Base-by-base conservation (phyloP, 257 asterid genomes). In the Fraxinus excelsior region DNA sequence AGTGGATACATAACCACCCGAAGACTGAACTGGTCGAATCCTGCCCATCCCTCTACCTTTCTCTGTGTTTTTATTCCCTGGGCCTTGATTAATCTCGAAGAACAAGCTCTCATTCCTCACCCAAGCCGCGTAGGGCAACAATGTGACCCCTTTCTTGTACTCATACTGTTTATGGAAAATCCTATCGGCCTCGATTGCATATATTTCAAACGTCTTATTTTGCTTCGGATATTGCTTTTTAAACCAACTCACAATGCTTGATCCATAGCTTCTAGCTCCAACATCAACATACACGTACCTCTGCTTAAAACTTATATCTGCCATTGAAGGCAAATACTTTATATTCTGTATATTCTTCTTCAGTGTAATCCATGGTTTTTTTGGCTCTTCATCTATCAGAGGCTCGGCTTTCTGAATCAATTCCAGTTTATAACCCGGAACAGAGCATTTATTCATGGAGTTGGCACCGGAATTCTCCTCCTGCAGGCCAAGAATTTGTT, bases 171-270 rank as follows among this genome's bases (percentile, higher is more conserved):
- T 65, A 73, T 85, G 86, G 73, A 89, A 89, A 21, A 80, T 40
- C 35, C 62, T 68, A 38, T 89, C 90, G 1, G 93, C 90, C 67
- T 89, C 91, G 1, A 87, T 76, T 2, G 93, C 93, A 77, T 82
- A 89, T 53, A 89, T 82, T 35, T 84, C 85, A 72, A 85, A 89
- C 0, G 72, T 62, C 12, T 74, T 74, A 73, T 84, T 82, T 67
- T 87, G 91, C 51, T 82, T 87, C 0, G 93, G 91, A 74, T 89
- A 89, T 13, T 87, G 88, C 40, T 81, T 82, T 68, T 62, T 25
- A 77, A 89, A 89, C 93, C 93, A 89, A 67, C 81, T 42, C 0
- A 88, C 91, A 65, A 87, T 89, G 83, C 93, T 89, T 21, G 93
- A 85, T 3, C 79, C 84, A 74, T 83, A 89, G 16, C 83, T 84